These are phyloP conservation scores for Dictyostelium firmibasis DNA, from an alignment of 78 protist species.

Conservation along the genomic window DNA sequence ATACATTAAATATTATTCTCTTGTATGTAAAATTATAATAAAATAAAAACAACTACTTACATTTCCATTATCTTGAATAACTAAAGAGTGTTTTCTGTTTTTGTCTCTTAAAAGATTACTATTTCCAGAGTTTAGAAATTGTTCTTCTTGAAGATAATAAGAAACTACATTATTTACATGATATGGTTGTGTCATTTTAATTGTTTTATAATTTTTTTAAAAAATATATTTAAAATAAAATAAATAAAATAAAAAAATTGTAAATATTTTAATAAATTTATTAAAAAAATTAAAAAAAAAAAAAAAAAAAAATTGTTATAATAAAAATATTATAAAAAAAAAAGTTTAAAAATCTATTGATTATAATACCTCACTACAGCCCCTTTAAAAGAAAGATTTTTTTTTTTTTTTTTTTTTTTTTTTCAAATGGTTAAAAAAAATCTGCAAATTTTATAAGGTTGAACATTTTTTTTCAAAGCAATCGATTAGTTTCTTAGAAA, in stretches of 20 bases:
- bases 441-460: background rate
- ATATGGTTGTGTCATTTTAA: background rate
- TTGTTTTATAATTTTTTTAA: background rate
- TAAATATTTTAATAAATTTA: no score
- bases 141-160: background rate
- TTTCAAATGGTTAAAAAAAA: no score
- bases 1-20: no score
- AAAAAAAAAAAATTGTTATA: no score
- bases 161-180: background rate
- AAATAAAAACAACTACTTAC: background rate
- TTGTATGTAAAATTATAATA: no score
- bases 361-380: no score
- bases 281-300: no score
- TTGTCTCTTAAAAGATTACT: background rate
- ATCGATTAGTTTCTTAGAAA: background rate
- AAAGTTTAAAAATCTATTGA: no score
- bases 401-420: background rate
- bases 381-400: no score
- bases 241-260: background rate
- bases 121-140: background rate
- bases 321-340: no score
- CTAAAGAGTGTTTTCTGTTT: background rate
- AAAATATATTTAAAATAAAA: background rate
- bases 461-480: background rate
- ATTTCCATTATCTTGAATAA: background rate